Evolutionary conservation across 306 rosid species (phyloP), one percentile per base, ranked within the genome.

Genomic region (Trifolium pratense): DNA sequence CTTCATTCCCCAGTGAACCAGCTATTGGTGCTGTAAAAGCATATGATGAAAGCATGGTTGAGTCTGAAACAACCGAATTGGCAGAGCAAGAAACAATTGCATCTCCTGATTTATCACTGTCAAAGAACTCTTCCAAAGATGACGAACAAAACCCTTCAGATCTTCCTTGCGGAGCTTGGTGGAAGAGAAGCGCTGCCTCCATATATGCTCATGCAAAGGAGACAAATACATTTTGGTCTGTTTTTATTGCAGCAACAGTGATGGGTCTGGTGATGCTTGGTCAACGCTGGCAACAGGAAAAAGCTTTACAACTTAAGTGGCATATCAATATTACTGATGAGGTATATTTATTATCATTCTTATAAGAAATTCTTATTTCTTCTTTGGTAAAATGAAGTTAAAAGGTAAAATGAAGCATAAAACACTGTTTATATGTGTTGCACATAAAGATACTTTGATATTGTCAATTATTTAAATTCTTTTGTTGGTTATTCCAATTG

Each of bases 91-190:
- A 40, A 51, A 77, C 80, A 36, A 84, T 74, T n/a, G 34, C 60
- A 21, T 77, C 88, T 56, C 74, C 78, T 71, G 88, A 83, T 71
- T 78, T 82, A 60, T 56, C 87, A 39, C 69, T 55, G 36, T 75
- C 96, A 32, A 85, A 85, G 42, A 83, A 63, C 70, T 53, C 82
- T 39, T 55, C 68, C 7, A 71, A 74, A 66, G 90, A 84, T 71
- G 79, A 78, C n/a, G 77, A 83, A 65, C 76, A 57, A 66, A 75
- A 52, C 21, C 53, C 79, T 52, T 75, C 85, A 51, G 83, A 51
- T 75, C 83, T 91, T 81, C 96, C 97, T 15, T 87, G 97, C 76
- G 97, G 93, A 82, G 97, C 93, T 67, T 95, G 99, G 99, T 95
- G 99, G 99, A 95, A 86, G 83, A 82, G 96, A 78, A 85, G 92